phyloP scores from a whole-genome alignment of 2,329 filamentous ascomycete genomes.

The Diaporthe sp. region DNA sequence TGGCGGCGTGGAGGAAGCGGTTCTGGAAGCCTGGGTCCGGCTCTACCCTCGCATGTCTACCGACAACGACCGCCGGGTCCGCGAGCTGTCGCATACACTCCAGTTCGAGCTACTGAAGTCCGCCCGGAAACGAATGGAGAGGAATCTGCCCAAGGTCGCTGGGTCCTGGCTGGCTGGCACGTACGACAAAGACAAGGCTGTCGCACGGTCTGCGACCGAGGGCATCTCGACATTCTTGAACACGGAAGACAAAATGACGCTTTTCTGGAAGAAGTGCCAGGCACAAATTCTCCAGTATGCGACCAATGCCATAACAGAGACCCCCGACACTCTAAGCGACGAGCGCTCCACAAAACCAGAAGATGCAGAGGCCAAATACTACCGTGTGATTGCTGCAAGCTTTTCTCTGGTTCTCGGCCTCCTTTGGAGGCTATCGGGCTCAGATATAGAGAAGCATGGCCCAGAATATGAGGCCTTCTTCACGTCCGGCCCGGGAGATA shows the following conservation, averaged over 20 bases:
- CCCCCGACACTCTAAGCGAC: constrained; percentile 86
- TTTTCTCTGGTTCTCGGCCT: constrained; percentile 69
- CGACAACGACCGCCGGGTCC: constrained; percentile 88
- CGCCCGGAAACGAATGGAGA: constrained; percentile 86
- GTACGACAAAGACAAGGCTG: constrained; percentile 86
- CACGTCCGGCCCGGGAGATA: constrained; percentile 62
- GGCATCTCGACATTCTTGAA: constrained; percentile 82
- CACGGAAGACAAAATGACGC: constrained; percentile 81
- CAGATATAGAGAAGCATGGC: constrained; percentile 72
- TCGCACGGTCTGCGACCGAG: constrained; percentile 81
- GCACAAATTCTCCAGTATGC: constrained; percentile 85
- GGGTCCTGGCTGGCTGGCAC: constrained; percentile 92
- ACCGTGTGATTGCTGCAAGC: constrained; percentile 75
- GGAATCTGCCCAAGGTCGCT: constrained; percentile 80
- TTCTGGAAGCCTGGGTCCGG: constrained; percentile 92
- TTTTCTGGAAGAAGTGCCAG: constrained; percentile 87
- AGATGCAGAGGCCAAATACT: constrained; percentile 88
- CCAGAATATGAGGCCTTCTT: constrained; percentile 77
- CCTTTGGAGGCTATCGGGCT: constrained; percentile 60
- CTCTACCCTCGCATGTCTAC: constrained; percentile 91
- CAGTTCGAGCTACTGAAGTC: constrained; percentile 75
- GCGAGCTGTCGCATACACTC: constrained; percentile 85
- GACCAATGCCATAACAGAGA: constrained; percentile 84
- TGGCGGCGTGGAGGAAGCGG: constrained; percentile 79
- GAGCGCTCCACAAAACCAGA: constrained; percentile 86